phyloP scores from a whole-genome alignment of 2,329 filamentous ascomycete species.

The Fusarium devonianum region DNA sequence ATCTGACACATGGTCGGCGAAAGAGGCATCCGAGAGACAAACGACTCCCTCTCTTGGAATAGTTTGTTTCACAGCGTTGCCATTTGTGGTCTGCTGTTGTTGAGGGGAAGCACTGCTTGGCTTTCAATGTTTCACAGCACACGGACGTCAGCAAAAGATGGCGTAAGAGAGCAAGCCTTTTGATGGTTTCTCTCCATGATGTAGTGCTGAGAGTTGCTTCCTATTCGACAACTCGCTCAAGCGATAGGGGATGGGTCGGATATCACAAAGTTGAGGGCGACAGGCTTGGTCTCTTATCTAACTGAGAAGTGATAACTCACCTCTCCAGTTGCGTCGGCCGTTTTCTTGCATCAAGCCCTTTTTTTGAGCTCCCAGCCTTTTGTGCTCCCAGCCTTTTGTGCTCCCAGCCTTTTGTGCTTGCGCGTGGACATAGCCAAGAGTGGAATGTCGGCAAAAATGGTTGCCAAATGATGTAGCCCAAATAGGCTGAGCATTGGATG shows the following conservation, averaged over 20 bases:
- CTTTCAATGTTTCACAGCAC: slow-evolving; percentile 13
- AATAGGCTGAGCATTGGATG: too few species aligned
- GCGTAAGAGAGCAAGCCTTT: too few species aligned
- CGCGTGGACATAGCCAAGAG: too few species aligned
- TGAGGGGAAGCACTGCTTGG: background rate
- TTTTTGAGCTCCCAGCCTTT: background rate
- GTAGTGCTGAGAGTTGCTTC: background rate
- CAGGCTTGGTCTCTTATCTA: background rate
- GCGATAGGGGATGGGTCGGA: too few species aligned
- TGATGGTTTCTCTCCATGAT: slow-evolving; percentile 9
- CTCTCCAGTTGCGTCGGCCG: slow-evolving; percentile 1
- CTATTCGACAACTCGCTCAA: slow-evolving; percentile 8
- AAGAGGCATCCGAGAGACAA: slow-evolving; percentile 8
- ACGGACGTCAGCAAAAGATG: too few species aligned
- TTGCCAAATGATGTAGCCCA: too few species aligned
- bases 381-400: too few species aligned
- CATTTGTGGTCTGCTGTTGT: slow-evolving; percentile 11
- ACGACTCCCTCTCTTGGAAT: slow-evolving; percentile 10
- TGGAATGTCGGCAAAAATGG: too few species aligned
- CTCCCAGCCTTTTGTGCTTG: too few species aligned
- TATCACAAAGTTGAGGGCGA: background rate
- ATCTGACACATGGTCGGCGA: background rate
- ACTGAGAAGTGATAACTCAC: slow-evolving; percentile 7
- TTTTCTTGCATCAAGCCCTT: slow-evolving; percentile 1
- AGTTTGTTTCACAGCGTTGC: slow-evolving; percentile 22